Conservation (phyloP, 2,329 filamentous ascomycete genomes). For the Alternaria metachromatica region DNA sequence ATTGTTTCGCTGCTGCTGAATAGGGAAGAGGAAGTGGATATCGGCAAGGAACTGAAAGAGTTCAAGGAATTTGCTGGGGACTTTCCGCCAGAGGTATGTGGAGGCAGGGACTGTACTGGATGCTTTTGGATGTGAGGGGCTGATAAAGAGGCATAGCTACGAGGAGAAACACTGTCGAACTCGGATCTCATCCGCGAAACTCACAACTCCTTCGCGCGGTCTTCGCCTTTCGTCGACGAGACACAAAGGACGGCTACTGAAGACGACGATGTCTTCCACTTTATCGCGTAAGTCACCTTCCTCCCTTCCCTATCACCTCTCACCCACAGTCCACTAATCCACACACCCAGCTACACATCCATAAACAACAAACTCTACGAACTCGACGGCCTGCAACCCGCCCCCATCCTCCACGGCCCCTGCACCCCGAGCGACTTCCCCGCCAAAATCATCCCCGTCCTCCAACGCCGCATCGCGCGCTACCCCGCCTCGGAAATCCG, state of each 20-base stretch:
- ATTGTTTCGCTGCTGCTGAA: slow-evolving; percentile 92
- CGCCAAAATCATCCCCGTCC: slow-evolving; percentile 80
- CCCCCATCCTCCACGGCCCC: slow-evolving; percentile 85
- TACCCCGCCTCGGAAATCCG: slow-evolving; percentile 89
- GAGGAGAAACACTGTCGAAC: slow-evolving; percentile 75
- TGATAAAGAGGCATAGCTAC: slow-evolving; percentile 56
- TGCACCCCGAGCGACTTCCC: slow-evolving; percentile 77
- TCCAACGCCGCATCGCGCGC: slow-evolving; percentile 80
- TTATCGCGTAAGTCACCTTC: slow-evolving; percentile 69
- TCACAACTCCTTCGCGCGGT: slow-evolving; percentile 89
- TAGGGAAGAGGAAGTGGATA: slow-evolving; percentile 72
- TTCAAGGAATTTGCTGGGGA: slow-evolving; percentile 90
- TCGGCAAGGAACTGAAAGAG: slow-evolving; percentile 73
- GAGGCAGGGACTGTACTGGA: background rate
- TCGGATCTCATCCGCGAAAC: slow-evolving; percentile 65
- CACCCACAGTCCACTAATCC: background rate
- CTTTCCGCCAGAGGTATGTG: slow-evolving; percentile 68
- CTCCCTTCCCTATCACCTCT: background rate
- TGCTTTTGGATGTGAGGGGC: background rate
- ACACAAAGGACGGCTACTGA: slow-evolving; percentile 74
- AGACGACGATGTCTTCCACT: slow-evolving; percentile 93
- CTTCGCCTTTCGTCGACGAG: slow-evolving; percentile 92
- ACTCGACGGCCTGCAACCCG: slow-evolving; percentile 90
- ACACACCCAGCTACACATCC: slow-evolving; percentile 68
- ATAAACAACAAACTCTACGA: slow-evolving; percentile 86